Evolutionary conservation across 345 rosid genomes (phyloP).

Genomic region (Punica granatum): DNA sequence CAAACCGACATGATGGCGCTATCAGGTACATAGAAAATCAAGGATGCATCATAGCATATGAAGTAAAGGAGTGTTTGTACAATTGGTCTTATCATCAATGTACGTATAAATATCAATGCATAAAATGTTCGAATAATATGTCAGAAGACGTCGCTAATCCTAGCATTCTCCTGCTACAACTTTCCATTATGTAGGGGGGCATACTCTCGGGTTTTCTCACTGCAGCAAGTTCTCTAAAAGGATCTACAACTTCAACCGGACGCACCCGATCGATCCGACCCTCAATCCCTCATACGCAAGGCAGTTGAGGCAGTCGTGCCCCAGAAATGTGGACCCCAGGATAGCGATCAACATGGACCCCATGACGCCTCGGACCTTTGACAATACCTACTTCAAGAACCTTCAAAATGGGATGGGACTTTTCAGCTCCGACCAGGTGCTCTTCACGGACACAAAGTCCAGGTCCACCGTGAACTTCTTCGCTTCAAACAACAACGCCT

Average conservation of each 20-base stretch:
- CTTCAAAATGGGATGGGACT: slow-evolving; percentile 68
- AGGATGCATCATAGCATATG: background rate
- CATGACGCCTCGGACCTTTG: slow-evolving; percentile 52
- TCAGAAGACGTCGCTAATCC: too few species aligned
- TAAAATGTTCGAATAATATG: background rate
- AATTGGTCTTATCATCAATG: too few species aligned
- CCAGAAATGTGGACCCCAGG: slow-evolving; percentile 46
- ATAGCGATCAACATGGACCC: slow-evolving; percentile 91
- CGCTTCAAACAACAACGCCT: slow-evolving; percentile 45
- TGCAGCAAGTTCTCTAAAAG: slow-evolving; percentile 55
- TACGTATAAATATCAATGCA: too few species aligned
- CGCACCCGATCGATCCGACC: slow-evolving; percentile 49
- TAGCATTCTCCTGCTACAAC: background rate
- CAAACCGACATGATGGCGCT: slow-evolving; percentile 86
- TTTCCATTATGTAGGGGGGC: slow-evolving; percentile 39
- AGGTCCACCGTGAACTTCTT: slow-evolving; percentile 44
- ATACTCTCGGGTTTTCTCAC: slow-evolving; percentile 73
- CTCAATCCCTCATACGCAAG: slow-evolving; percentile 41
- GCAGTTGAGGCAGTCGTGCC: slow-evolving; percentile 64
- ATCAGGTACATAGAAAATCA: slow-evolving; percentile 39
- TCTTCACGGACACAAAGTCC: slow-evolving; percentile 62
- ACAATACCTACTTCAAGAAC: slow-evolving; percentile 68
- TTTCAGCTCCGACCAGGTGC: slow-evolving; percentile 56
- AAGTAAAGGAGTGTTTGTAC: background rate
- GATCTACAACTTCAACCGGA: slow-evolving; percentile 58